Evolutionary conservation across 352 stramenopile species (phyloP).

Genomic region (Globisporangium parvum): DNA sequence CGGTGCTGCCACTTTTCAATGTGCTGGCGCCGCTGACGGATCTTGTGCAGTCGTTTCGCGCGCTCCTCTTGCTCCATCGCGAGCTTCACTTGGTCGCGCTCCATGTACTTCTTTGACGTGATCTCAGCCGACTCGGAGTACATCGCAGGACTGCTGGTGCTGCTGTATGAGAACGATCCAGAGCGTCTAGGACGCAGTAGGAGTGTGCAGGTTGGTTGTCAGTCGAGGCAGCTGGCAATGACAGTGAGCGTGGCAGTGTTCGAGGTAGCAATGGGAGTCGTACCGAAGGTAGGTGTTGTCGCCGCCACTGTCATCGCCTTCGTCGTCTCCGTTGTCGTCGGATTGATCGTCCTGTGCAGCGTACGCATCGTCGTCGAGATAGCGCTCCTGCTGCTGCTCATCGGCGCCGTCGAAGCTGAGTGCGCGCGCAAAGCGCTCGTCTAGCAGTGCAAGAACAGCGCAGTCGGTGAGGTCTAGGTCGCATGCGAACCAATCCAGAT

Average conservation of each 20-base stretch:
- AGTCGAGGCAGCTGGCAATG: not conserved
- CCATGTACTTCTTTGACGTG: conserved; percentile 73
- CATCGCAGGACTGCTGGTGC: conserved; percentile 10
- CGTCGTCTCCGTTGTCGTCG: conserved; percentile 4
- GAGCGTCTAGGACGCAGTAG: conserved; percentile 11
- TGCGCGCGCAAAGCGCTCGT: conserved; percentile 32
- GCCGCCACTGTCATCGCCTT: not conserved
- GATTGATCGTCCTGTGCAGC: conserved; percentile 1
- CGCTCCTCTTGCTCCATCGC: conserved; percentile 60
- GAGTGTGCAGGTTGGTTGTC: too few relatives aligned
- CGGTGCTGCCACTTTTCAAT: conserved; percentile 88
- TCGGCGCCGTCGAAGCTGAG: conserved; percentile 24
- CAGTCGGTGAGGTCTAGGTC: not conserved
- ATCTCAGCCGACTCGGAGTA: conserved; percentile 70
- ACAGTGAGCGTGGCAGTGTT: not conserved
- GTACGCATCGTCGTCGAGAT: conserved; percentile 11
- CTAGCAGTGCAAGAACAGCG: conserved; percentile 15
- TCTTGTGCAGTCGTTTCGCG: conserved; percentile 47
- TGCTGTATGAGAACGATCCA: conserved; percentile 23
- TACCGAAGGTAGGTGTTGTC: conserved; percentile 5
- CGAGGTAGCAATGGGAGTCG: not conserved
- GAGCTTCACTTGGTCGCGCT: conserved; percentile 59
- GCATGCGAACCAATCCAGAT: not conserved
- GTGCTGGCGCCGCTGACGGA: conserved; percentile 48
- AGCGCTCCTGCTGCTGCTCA: conserved; percentile 20